These are phyloP conservation scores for Colletotrichum costaricense DNA, from an alignment of 2,329 filamentous ascomycete species.

Conservation along the genomic window DNA sequence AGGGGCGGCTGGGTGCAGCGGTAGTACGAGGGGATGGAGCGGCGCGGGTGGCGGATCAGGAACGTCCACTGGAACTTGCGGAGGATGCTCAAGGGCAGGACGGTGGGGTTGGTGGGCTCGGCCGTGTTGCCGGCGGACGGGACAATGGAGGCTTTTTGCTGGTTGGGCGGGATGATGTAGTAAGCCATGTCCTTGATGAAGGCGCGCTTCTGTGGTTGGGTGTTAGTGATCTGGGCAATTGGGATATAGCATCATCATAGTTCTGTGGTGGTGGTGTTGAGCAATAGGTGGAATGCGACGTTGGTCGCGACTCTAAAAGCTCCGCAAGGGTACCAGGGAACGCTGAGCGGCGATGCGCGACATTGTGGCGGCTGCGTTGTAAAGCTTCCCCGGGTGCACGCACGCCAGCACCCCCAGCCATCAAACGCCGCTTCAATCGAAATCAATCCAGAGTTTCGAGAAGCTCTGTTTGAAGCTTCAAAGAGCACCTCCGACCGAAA, in stretches of 20 bases:
- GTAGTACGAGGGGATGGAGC: slow-evolving; percentile 92
- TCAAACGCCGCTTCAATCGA: slow-evolving; percentile 16
- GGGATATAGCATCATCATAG: neutral
- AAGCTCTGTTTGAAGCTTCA: slow-evolving; percentile 28
- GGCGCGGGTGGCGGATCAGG: slow-evolving; percentile 94
- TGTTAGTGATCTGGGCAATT: slow-evolving; percentile 29
- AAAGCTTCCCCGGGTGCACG: slow-evolving; percentile 8
- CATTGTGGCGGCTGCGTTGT: slow-evolving; percentile 13
- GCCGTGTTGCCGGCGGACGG: slow-evolving; percentile 78
- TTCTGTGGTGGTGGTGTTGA: neutral
- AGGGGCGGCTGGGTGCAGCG: slow-evolving; percentile 93
- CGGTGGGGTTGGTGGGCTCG: slow-evolving; percentile 84
- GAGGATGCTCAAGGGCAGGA: slow-evolving; percentile 80
- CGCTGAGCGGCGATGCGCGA: slow-evolving; percentile 1
- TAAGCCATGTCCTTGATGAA: slow-evolving; percentile 99
- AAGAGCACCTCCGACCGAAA: slow-evolving; percentile 5
- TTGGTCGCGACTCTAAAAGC: neutral
- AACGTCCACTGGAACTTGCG: slow-evolving; percentile 93
- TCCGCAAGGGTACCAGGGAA: neutral
- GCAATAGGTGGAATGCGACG: neutral
- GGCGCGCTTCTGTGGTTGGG: slow-evolving; percentile 77
- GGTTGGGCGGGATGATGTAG: slow-evolving; percentile 84
- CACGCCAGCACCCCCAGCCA: neutral
- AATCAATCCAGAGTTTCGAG: slow-evolving; percentile 34
- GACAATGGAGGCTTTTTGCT: slow-evolving; percentile 75